These are phyloP conservation scores for Pleoardoris graminearum DNA, from an alignment of 2,329 filamentous ascomycete species.

Conservation along the genomic window DNA sequence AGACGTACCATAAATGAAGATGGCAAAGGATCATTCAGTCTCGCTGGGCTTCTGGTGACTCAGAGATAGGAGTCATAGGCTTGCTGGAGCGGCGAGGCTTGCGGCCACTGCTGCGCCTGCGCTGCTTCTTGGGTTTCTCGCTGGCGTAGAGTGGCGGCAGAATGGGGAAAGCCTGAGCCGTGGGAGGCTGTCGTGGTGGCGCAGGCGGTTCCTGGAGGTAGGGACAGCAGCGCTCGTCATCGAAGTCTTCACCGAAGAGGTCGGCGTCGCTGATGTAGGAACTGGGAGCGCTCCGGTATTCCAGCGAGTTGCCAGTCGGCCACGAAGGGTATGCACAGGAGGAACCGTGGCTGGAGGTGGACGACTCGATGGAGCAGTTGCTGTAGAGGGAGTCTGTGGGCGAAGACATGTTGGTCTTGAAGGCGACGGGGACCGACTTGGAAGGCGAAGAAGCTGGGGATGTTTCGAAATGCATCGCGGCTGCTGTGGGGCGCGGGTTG, in stretches of 20 bases:
- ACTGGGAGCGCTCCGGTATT: constrained; percentile 42
- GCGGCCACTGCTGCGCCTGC: constrained; percentile 45
- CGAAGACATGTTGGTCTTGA: constrained; percentile 40
- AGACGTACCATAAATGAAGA: constrained; percentile 19
- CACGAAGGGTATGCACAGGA: constrained; percentile 48
- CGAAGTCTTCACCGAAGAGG: constrained; percentile 46
- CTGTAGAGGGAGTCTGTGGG: constrained; percentile 43
- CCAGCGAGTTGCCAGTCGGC: constrained; percentile 44
- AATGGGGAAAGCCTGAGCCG: constrained; percentile 43
- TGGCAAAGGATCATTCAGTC: constrained; percentile 33
- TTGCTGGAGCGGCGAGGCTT: constrained; percentile 47
- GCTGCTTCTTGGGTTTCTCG: constrained; percentile 46
- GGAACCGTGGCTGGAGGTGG: constrained; percentile 35
- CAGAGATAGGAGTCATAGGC: constrained; percentile 49
- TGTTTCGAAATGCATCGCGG: constrained; percentile 43
- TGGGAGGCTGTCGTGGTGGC: constrained; percentile 43
- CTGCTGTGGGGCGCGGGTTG: constrained; percentile 22
- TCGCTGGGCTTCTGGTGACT: constrained; percentile 42
- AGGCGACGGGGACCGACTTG: constrained; percentile 45
- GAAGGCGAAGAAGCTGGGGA: constrained; percentile 44
- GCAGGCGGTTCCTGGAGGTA: constrained; percentile 47
- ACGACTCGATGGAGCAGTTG: constrained; percentile 35
- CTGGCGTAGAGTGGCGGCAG: constrained; percentile 45
- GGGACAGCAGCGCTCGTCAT: constrained; percentile 36
- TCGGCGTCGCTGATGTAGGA: constrained; percentile 49